A percentile compares a stretch with the other conserved stretches of the same genome.
Conservation (phyloP, 2,329 filamentous ascomycete species). For the Ophiocordyceps camponoti-leonardi region DNA sequence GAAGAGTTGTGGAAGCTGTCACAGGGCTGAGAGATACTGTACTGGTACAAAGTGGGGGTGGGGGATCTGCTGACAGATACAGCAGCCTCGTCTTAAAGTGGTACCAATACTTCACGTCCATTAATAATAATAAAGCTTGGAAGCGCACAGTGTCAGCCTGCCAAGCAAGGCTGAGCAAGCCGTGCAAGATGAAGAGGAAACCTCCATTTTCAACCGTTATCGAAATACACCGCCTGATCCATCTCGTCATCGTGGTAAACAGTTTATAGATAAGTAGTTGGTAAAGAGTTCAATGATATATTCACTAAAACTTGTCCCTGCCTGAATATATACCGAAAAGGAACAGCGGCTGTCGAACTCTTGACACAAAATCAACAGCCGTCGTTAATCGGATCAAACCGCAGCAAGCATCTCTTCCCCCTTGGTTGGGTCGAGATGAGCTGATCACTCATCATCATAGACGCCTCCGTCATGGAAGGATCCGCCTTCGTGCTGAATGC, state of each 20-base stretch:
- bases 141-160: no score
- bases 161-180: no score
- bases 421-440: slow-evolving; percentile 47
- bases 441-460: slow-evolving; percentile 50
- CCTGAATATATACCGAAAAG: neutral
- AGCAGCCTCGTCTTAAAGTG: neutral
- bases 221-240: no score
- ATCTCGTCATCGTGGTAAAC: no score
- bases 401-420: slow-evolving; percentile 40
- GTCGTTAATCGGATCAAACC: slow-evolving; percentile 20
- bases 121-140: no score
- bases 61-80: neutral
- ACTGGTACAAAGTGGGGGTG: neutral
- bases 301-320: neutral
- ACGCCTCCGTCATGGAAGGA: slow-evolving; percentile 29
- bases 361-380: neutral
- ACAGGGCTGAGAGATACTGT: neutral
- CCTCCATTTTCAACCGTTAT: no score
- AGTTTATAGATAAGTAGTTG: no score
- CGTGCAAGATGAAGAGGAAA: no score
- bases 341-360: no score
- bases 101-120: no score
- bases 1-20: neutral
- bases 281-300: no score
- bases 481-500: slow-evolving; percentile 38